Evolutionary conservation across 140 eudicot genomes (phyloP).

Genomic region (Bidens hawaiensis): DNA sequence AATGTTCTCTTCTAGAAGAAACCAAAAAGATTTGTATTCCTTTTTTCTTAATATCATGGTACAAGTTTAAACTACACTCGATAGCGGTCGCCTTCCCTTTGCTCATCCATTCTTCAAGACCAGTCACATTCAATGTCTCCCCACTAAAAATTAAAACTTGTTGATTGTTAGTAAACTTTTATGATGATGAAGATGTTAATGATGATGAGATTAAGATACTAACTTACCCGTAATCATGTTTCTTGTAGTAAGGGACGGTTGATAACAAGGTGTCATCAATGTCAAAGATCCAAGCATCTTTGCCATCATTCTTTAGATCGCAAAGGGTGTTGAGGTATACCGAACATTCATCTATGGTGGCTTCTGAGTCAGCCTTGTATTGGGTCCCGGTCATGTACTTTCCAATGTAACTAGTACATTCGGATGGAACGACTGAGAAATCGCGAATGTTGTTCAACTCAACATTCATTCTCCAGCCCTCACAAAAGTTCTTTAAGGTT

Average conservation of each 20-base stretch:
- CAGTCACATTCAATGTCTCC: conserved; percentile 44
- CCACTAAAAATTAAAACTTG: conserved; percentile 32
- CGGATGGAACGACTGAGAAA: conserved; percentile 54
- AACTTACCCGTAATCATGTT: conserved; percentile 51
- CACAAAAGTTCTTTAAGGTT: conserved; percentile 55
- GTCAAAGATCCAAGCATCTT: conserved; percentile 76
- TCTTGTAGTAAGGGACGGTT: conserved; percentile 64
- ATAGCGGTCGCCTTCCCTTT: conserved; percentile 49
- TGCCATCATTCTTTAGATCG: conserved; percentile 46
- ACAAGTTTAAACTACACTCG: conserved; percentile 43
- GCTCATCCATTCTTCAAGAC: conserved; percentile 63
- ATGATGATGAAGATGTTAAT: background rate
- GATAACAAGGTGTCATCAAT: conserved; percentile 74
- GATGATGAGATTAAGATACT: background rate
- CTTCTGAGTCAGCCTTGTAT: conserved; percentile 53
- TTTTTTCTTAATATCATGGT: conserved; percentile 44
- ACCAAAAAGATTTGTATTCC: conserved; percentile 57
- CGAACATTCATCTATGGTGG: conserved; percentile 44
- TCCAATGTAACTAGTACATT: conserved; percentile 47
- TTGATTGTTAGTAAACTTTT: background rate
- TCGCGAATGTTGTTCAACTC: conserved; percentile 57
- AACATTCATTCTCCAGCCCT: conserved; percentile 73
- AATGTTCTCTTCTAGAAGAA: conserved; percentile 58
- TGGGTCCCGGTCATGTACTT: conserved; percentile 55
- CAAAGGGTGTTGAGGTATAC: conserved; percentile 48